Conservation (phyloP, 148 eudicot genomes). For the Rhododendron vialii region DNA sequence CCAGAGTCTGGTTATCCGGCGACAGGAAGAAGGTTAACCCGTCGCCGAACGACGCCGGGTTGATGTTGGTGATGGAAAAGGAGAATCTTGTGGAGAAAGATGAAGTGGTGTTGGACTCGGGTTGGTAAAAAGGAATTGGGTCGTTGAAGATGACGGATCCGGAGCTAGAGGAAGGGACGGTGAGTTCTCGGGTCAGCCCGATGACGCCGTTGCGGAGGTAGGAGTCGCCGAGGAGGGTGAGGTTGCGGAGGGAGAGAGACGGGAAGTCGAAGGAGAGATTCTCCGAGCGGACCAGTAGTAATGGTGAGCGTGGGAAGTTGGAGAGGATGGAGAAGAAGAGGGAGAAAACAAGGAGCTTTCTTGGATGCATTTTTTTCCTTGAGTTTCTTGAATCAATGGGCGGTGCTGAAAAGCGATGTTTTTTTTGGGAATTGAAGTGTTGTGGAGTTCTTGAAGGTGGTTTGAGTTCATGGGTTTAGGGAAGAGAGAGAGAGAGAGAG, state of each 20-base stretch:
- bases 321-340: constrained; percentile 11
- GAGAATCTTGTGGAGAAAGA: constrained; percentile 75
- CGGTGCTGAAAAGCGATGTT: not conserved
- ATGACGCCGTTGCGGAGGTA: constrained; percentile 54
- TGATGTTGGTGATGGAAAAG: constrained; percentile 47
- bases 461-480: not conserved
- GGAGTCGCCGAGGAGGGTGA: constrained; percentile 76
- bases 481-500: not conserved
- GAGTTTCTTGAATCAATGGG: not conserved
- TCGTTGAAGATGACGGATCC: constrained; percentile 60
- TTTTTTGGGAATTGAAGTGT: not conserved
- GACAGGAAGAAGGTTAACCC: constrained; percentile 78
- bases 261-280: constrained; percentile 46
- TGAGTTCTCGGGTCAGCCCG: constrained; percentile 56
- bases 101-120: constrained; percentile 41
- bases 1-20: constrained; percentile 53
- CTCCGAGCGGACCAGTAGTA: constrained; percentile 4
- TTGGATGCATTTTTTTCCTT: constrained; percentile 24
- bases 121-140: constrained; percentile 56
- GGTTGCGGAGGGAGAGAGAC: constrained; percentile 40
- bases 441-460: constrained; percentile 11
- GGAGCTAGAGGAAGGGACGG: constrained; percentile 67
- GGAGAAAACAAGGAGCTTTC: constrained; percentile 33
- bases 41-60: constrained; percentile 63
- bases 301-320: constrained; percentile 7